These are phyloP conservation scores for Panaeolus papilionaceus DNA, from an alignment of 768 basidiomycete species.

Conservation along the genomic window DNA sequence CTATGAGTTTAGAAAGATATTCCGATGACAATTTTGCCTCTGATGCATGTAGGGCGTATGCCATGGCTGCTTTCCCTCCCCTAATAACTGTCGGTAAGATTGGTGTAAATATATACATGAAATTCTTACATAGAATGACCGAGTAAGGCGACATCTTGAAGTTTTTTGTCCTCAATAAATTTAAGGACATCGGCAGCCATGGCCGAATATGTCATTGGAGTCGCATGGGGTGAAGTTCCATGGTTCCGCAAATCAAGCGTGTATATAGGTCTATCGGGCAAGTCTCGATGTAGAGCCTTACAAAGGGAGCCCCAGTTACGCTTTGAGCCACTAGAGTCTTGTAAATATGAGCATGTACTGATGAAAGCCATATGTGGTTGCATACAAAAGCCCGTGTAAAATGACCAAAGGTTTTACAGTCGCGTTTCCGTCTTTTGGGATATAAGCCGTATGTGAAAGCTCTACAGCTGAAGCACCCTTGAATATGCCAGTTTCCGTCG, in stretches of 20 bases:
- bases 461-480: conserved; percentile 24
- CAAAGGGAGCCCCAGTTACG: conserved; percentile 88
- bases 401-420: conserved; percentile 57
- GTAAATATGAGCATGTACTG: conserved; percentile 7
- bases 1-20: conserved; percentile 62
- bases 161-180: conserved; percentile 61
- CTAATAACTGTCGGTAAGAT: conserved; percentile 40
- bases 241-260: conserved; percentile 90
- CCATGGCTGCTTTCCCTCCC: conserved; percentile 88
- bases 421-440: conserved; percentile 33
- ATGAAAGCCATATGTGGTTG: conserved; percentile 7
- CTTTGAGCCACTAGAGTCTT: conserved; percentile 72
- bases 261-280: conserved; percentile 71
- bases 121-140: conserved; percentile 81
- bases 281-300: conserved; percentile 70
- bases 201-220: conserved; percentile 74
- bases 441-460: conserved; percentile 28
- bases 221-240: conserved; percentile 78
- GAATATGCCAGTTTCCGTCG: neutral
- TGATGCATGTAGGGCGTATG: conserved; percentile 56
- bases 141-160: conserved; percentile 72
- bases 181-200: conserved; percentile 83
- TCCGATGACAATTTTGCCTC: conserved; percentile 45
- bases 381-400: conserved; percentile 71
- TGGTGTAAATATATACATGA: neutral